Conservation (phyloP, 2,329 filamentous ascomycete genomes). For the Periconia sp. region DNA sequence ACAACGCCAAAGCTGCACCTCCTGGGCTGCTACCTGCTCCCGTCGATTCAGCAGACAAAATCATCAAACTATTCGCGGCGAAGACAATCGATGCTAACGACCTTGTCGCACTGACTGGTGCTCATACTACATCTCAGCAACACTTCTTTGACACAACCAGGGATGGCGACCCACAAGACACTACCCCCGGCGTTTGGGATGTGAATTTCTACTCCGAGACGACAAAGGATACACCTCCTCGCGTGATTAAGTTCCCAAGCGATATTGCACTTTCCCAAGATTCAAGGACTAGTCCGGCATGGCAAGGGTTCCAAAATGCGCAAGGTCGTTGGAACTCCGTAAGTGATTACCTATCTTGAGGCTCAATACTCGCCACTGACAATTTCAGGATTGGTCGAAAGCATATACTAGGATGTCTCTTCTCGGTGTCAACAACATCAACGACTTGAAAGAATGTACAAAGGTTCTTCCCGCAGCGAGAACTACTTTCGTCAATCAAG, state of each 20-base stretch:
- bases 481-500: slow-evolving; percentile 26
- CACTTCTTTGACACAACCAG: slow-evolving; percentile 23
- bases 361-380: not conserved
- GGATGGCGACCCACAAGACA: slow-evolving; percentile 29
- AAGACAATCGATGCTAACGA: slow-evolving; percentile 37
- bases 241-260: slow-evolving; percentile 31
- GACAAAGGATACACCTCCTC: slow-evolving; percentile 20
- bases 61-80: slow-evolving; percentile 35
- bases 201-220: slow-evolving; percentile 36
- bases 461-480: slow-evolving; percentile 46
- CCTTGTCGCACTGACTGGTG: slow-evolving; percentile 34
- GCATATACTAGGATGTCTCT: slow-evolving; percentile 56
- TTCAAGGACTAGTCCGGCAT: slow-evolving; percentile 29
- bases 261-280: slow-evolving; percentile 32
- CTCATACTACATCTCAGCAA: slow-evolving; percentile 35
- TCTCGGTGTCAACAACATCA: slow-evolving; percentile 58
- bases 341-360: not conserved
- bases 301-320: slow-evolving; percentile 11
- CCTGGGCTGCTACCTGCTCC: slow-evolving; percentile 31
- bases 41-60: slow-evolving; percentile 24
- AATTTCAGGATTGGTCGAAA: slow-evolving; percentile 42
- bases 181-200: slow-evolving; percentile 37
- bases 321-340: slow-evolving; percentile 20
- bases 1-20: slow-evolving; percentile 19
- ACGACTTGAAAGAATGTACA: slow-evolving; percentile 55